Evolutionary conservation across 306 rosid species (phyloP).

Genomic region (Quercus alba): DNA sequence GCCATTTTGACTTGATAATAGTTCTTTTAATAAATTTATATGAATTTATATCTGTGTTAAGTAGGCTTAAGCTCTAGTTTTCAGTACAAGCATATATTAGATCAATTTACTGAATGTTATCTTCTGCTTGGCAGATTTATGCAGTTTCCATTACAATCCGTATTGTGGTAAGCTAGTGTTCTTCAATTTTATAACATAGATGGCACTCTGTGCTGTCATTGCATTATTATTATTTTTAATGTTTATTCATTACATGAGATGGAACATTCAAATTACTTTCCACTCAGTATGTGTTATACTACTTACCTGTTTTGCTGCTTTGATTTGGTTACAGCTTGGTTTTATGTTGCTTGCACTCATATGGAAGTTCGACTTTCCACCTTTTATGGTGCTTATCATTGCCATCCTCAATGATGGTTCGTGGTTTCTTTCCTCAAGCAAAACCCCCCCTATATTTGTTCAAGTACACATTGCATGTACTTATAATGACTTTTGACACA

Average conservation of each 20-base stretch:
- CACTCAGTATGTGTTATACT: constrained; percentile 6
- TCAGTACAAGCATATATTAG: not conserved
- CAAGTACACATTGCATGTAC: not conserved
- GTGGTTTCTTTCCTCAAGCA: constrained; percentile 33
- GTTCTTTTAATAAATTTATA: not conserved
- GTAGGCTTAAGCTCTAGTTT: not conserved
- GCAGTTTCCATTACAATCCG: constrained; percentile 98
- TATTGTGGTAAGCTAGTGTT: constrained; percentile 73
- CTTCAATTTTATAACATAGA: constrained; percentile 3
- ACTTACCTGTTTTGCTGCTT: constrained; percentile 18
- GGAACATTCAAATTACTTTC: not conserved
- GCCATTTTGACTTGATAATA: not conserved
- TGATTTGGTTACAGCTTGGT: constrained; percentile 74
- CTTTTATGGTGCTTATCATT: constrained; percentile 96
- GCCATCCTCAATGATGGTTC: constrained; percentile 96
- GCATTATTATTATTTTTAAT: not conserved
- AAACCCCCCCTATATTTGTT: not conserved
- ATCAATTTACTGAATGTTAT: constrained; percentile 5
- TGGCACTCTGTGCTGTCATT: not conserved
- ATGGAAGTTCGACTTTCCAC: constrained; percentile 97
- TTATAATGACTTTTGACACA: not conserved
- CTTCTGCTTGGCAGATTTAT: constrained; percentile 68
- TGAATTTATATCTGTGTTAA: constrained; percentile 1
- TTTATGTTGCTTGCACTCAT: constrained; percentile 96
- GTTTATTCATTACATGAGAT: constrained; percentile 11